phyloP scores from a whole-genome alignment of 768 basidiomycete genomes.

The Trametes punicea region DNA sequence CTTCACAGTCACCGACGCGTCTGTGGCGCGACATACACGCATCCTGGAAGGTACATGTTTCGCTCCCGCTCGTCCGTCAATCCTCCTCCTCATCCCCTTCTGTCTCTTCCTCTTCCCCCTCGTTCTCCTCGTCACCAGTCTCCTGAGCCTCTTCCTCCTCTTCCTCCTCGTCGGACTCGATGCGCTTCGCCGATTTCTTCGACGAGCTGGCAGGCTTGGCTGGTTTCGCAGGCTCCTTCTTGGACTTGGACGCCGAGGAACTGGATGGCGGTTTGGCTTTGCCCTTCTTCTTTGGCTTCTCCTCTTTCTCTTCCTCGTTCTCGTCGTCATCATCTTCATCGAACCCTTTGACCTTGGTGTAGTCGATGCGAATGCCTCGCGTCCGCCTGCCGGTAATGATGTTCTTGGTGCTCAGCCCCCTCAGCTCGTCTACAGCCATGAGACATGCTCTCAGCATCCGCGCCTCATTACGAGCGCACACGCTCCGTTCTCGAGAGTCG shows the following conservation, averaged over 20 bases:
- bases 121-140: constrained; percentile 38
- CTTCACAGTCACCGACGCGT: too few species aligned
- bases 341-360: constrained; percentile 41
- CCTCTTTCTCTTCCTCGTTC: constrained; percentile 47
- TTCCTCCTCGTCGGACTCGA: constrained; percentile 43
- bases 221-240: constrained; percentile 17
- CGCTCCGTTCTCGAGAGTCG: too few species aligned
- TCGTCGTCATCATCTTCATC: constrained; percentile 26
- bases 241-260: constrained; percentile 10
- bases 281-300: constrained; percentile 40
- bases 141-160: constrained; percentile 41
- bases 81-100: constrained; percentile 27
- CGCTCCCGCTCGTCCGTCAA: constrained; percentile 19
- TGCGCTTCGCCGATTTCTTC: constrained; percentile 17
- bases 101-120: constrained; percentile 37
- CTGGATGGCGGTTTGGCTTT: constrained; percentile 9
- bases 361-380: constrained; percentile 72
- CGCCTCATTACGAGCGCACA: too few species aligned
- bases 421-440: constrained; percentile 31
- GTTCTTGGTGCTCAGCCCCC: constrained; percentile 58
- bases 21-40: constrained; percentile 3
- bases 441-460: too few species aligned
- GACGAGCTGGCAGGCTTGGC: constrained; percentile 18
- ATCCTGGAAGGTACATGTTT: not conserved
- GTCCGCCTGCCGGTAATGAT: constrained; percentile 64